These are phyloP conservation scores for Cladophialophora yegresii DNA, from an alignment of 2,329 filamentous ascomycete genomes.

Conservation along the genomic window DNA sequence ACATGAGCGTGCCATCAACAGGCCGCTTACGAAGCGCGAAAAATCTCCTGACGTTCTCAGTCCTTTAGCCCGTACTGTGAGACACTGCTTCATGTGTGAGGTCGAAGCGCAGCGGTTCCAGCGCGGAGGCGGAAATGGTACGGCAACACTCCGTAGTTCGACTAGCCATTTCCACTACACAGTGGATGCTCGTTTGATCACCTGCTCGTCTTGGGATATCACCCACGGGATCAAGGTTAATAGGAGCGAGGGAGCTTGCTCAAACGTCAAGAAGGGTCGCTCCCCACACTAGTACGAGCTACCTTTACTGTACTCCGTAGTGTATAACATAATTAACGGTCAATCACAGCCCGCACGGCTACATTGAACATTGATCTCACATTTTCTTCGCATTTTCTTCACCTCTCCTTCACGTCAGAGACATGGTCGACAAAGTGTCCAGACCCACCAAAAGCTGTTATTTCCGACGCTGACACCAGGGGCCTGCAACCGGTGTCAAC, in stretches of 20 bases:
- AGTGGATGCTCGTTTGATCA: not conserved
- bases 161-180: not conserved
- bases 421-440: not conserved
- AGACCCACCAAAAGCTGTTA: not conserved
- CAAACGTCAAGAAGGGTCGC: not conserved
- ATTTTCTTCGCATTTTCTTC: not conserved
- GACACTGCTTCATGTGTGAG: constrained; percentile 7
- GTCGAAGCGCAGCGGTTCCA: not conserved
- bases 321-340: too few species aligned
- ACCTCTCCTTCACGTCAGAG: not conserved
- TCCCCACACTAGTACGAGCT: not conserved
- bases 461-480: not conserved
- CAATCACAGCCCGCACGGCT: constrained; percentile 2
- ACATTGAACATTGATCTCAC: not conserved
- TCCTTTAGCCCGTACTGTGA: constrained; percentile 9
- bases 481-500: not conserved
- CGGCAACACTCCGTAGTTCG: not conserved
- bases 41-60: not conserved
- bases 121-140: constrained; percentile 1
- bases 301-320: too few species aligned
- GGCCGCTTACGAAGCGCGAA: not conserved
- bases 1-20: not conserved
- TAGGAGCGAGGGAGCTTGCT: not conserved
- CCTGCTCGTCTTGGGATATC: not conserved
- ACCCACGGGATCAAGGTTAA: not conserved